phyloP scores from a whole-genome alignment of 441 rosid species.

The Pelargonium fulgidum region DNA sequence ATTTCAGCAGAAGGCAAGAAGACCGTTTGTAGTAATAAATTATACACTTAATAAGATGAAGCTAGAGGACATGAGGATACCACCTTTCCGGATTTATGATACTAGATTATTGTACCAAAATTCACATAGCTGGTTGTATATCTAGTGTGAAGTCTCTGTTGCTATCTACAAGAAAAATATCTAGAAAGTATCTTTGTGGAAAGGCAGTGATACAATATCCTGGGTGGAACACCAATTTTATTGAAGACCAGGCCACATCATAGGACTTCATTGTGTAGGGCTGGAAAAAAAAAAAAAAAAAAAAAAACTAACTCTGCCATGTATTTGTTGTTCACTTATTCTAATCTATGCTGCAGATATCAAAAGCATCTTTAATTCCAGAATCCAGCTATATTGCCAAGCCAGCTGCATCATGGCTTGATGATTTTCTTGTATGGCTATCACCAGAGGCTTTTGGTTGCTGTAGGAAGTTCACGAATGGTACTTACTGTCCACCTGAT shows the following conservation, averaged over 20 bases:
- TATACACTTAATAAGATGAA: too few relatives aligned
- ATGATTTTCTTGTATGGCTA: conserved; percentile 64
- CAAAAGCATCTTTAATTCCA: conserved; percentile 50
- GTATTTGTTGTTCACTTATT: background rate
- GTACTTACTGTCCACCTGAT: conserved; percentile 59
- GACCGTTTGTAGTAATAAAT: too few relatives aligned
- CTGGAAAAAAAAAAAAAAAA: background rate
- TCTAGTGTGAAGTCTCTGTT: background rate
- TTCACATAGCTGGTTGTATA: background rate
- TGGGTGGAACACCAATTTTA: background rate
- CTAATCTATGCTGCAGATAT: conserved; percentile 35
- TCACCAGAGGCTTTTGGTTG: conserved; percentile 73
- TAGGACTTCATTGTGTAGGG: background rate
- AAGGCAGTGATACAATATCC: background rate
- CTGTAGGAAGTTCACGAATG: conserved; percentile 54
- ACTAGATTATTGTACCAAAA: background rate
- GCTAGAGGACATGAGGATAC: background rate
- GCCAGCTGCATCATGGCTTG: conserved; percentile 73
- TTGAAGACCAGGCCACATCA: background rate
- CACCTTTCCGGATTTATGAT: background rate
- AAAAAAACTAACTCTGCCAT: background rate
- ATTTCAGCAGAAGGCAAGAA: too few relatives aligned
- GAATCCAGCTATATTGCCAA: conserved; percentile 61
- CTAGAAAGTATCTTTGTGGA: background rate
- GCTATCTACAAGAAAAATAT: background rate